phyloP scores from a whole-genome alignment of 306 rosid species.

The Amphicarpaea edgeworthii region DNA sequence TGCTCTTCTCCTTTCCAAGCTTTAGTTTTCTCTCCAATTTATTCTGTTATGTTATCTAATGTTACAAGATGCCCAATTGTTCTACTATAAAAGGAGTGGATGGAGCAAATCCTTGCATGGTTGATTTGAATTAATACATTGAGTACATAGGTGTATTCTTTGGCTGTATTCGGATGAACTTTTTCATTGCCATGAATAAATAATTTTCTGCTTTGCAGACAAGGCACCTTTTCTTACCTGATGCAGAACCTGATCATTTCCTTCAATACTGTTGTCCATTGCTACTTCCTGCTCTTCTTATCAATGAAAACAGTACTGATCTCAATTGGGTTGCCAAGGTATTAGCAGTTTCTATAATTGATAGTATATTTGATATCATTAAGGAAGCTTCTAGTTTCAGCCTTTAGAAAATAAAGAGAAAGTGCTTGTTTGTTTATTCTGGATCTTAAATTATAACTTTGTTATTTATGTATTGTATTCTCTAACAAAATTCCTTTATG shows the following conservation, averaged over 20 bases:
- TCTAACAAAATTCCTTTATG: conserved; percentile 46
- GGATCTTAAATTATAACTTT: background rate
- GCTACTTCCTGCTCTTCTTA: conserved; percentile 92
- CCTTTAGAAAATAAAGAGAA: background rate
- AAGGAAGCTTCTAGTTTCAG: conserved; percentile 40
- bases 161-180: conserved; percentile 26
- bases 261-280: conserved; percentile 82
- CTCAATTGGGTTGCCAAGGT: conserved; percentile 85
- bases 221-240: conserved; percentile 77
- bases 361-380: conserved; percentile 7
- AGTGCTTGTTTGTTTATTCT: background rate
- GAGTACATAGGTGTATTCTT: background rate
- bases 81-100: too few relatives aligned
- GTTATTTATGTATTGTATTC: conserved; percentile 32
- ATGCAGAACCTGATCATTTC: conserved; percentile 80
- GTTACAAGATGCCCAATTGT: background rate
- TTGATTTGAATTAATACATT: background rate
- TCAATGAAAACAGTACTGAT: conserved; percentile 67
- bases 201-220: conserved; percentile 61
- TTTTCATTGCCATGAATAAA: conserved; percentile 19
- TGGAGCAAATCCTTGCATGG: too few relatives aligned
- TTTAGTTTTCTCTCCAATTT: conserved; percentile 1
- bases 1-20: background rate
- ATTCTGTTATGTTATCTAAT: background rate
- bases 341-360: conserved; percentile 37